These are phyloP conservation scores for Heterobasidion occidentale DNA, from an alignment of 1,284 basidiomycete genomes.

Conservation along the genomic window DNA sequence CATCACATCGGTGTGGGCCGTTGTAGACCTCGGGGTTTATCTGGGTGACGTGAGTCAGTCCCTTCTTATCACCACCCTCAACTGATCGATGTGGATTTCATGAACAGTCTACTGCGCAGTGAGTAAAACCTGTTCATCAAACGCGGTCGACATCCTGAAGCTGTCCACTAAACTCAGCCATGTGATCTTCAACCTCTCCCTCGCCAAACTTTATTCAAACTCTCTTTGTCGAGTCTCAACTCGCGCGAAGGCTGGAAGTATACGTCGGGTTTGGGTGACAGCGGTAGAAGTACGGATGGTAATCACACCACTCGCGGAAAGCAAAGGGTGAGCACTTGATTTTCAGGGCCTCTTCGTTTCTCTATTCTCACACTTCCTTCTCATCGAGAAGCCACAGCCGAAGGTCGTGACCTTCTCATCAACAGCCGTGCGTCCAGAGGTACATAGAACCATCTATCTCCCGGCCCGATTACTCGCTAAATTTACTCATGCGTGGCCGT, in stretches of 20 bases:
- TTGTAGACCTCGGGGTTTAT: conserved; percentile 17
- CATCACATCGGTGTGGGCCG: conserved; percentile 10
- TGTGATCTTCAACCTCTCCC: neutral
- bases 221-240: neutral
- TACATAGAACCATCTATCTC: neutral
- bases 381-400: neutral
- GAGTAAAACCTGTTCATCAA: neutral
- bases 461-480: too few species aligned
- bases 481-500: neutral
- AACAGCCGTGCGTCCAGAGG: neutral
- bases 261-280: neutral
- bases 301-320: too few species aligned
- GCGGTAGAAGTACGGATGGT: neutral
- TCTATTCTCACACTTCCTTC: neutral
- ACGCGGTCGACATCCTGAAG: neutral
- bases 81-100: neutral
- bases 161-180: neutral
- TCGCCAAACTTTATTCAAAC: neutral
- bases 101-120: neutral
- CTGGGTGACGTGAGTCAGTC: conserved; percentile 9
- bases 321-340: too few species aligned
- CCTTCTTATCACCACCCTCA: neutral
- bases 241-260: neutral
- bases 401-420: neutral
- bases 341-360: too few species aligned